These are phyloP conservation scores for Ophiosphaerella korrae DNA, from an alignment of 2,329 filamentous ascomycete genomes.

Conservation along the genomic window DNA sequence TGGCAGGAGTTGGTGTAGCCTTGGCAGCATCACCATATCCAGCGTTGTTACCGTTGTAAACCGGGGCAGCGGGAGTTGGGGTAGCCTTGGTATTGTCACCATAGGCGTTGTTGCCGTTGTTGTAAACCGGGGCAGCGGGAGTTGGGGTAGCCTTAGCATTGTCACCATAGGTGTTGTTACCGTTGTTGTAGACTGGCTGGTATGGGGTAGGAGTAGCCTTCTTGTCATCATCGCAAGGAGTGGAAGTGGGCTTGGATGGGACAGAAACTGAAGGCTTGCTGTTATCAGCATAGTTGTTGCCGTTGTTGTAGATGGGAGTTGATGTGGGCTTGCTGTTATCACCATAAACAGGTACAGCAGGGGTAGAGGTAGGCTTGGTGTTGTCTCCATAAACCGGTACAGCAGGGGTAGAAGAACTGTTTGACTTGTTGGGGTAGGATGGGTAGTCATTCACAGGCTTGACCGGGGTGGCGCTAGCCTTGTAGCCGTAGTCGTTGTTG, in stretches of 20 bases:
- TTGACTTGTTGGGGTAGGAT: conserved; percentile 4
- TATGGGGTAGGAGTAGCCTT: conserved; percentile 9
- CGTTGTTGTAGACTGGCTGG: background rate
- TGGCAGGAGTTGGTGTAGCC: too few species aligned
- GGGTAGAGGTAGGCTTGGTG: background rate
- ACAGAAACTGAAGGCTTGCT: conserved; percentile 1
- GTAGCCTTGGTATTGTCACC: background rate
- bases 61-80: background rate
- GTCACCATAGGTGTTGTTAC: background rate
- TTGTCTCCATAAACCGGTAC: background rate
- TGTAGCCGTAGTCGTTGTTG: conserved; percentile 13
- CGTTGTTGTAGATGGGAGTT: too few species aligned
- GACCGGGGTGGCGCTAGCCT: conserved; percentile 11
- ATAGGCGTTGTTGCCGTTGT: conserved; percentile 2
- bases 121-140: background rate
- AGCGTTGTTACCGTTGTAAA: background rate
- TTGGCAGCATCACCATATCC: background rate
- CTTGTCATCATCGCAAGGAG: conserved; percentile 15
- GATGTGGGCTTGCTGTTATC: background rate
- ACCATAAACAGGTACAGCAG: background rate
- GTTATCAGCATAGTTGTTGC: background rate
- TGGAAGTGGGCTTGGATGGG: conserved; percentile 10
- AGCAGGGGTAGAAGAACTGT: conserved; percentile 4
- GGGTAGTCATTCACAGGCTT: conserved; percentile 13
- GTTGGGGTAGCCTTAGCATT: conserved; percentile 1